Evolutionary conservation across 2,329 filamentous ascomycete species (phyloP).

Genomic region (Aspergillus persii): DNA sequence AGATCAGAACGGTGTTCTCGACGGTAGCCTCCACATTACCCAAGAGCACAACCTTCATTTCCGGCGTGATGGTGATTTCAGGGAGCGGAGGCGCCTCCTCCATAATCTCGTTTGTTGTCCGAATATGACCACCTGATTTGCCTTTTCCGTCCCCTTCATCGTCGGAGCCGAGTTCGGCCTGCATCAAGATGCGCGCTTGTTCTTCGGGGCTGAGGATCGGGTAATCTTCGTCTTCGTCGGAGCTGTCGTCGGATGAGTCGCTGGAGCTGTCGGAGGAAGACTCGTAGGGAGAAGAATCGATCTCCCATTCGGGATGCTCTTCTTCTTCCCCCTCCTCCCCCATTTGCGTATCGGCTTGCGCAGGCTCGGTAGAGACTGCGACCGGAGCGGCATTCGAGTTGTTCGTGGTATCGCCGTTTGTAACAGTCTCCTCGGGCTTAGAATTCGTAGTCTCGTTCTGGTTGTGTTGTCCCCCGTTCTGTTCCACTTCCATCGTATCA

Average conservation of each 20-base stretch:
- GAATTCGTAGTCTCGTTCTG: slow-evolving; percentile 8
- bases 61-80: slow-evolving; percentile 70
- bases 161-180: slow-evolving; percentile 74
- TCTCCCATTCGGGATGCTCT: slow-evolving; percentile 76
- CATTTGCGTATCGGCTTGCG: not conserved
- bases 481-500: slow-evolving; percentile 31
- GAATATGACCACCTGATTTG: slow-evolving; percentile 52
- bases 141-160: slow-evolving; percentile 64
- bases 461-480: slow-evolving; percentile 8
- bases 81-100: slow-evolving; percentile 70
- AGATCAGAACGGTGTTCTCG: slow-evolving; percentile 74
- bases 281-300: slow-evolving; percentile 72
- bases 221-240: slow-evolving; percentile 58
- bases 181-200: slow-evolving; percentile 80
- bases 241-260: slow-evolving; percentile 58
- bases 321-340: slow-evolving; percentile 34
- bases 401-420: slow-evolving; percentile 5
- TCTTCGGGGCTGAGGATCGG: slow-evolving; percentile 77
- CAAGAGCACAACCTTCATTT: slow-evolving; percentile 74
- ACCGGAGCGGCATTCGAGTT: slow-evolving; percentile 4
- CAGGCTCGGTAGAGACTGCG: slow-evolving; percentile 7
- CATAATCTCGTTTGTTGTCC: slow-evolving; percentile 75
- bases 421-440: not conserved
- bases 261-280: slow-evolving; percentile 61
- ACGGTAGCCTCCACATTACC: slow-evolving; percentile 75